Base-by-base conservation (phyloP, 208 protist genomes). In the Leishmania braziliensis region DNA sequence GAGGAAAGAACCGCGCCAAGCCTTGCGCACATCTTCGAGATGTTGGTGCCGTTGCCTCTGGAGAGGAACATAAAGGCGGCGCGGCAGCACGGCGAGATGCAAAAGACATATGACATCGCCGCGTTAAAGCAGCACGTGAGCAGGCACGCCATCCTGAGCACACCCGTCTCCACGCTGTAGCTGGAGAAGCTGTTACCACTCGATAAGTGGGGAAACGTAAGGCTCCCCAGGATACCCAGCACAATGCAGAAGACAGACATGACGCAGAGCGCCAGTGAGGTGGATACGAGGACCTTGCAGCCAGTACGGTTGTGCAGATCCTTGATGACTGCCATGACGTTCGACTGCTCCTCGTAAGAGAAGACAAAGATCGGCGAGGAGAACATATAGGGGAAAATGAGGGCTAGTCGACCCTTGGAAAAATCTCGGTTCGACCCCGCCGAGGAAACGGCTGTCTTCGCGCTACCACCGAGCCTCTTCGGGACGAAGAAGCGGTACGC, bases 291-390 rank as follows among this genome's bases (percentile, higher is more conserved):
- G 60, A 96, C 89, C 69, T 88, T 87, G 72, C 76, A 84, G 58
- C 91, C 91, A 16, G 91, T 91, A 50, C 88, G 84, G 78, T 96
- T 88, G 80, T 94, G 88, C 65, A 95, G 79, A 46, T 96, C 91
- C 84, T 95, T 95, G 76, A 96, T 95, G 12, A 96, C 90, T 0
- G 80, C 91, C 92, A 96, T 96, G 10, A 93, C 90, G 76, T 96
- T 96, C 29, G 92, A 93, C 84, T 95, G 90, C 80, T 93, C 89
- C 80, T 96, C 89, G 77, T 95, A 96, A 10, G 89, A 95, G 77
- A 96, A 96, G 56, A 96, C 83, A 78, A 93, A 96, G 68, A 96
- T 93, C 53, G 90, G 90, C 23, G 84, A 88, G 18, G 85, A 84
- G 72, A 95, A 95, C 77, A 93, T 78, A 79, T 96, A 96, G 3